A percentile compares a stretch with the other conserved stretches of the same genome.
phyloP scores from a whole-genome alignment of 2,329 filamentous ascomycete species.

The Penicillium vulpinum region DNA sequence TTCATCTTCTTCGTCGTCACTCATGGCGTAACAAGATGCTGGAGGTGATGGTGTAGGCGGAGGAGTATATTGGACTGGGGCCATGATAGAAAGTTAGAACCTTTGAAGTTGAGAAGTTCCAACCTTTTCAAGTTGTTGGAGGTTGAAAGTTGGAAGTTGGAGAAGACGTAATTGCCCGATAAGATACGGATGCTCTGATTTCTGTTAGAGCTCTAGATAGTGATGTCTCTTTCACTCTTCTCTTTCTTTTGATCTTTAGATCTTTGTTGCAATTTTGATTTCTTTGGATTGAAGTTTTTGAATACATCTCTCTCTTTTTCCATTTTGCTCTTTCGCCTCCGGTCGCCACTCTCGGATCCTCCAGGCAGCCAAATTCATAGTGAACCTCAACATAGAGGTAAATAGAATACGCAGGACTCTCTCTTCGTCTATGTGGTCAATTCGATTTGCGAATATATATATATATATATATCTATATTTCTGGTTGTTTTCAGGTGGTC shows the following conservation, averaged over 20 bases:
- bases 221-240: not conserved
- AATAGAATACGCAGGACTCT: not conserved
- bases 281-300: not conserved
- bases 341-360: slow-evolving; percentile 1
- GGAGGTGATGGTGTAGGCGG: slow-evolving; percentile 66
- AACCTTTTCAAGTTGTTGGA: not conserved
- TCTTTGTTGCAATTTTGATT: not conserved
- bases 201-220: no score
- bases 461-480: no score
- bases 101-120: not conserved
- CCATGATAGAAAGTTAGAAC: slow-evolving; percentile 30
- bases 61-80: slow-evolving; percentile 38
- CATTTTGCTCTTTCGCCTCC: not conserved
- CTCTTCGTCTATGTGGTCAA: not conserved
- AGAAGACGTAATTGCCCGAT: slow-evolving; percentile 10
- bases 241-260: not conserved
- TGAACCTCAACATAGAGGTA: not conserved
- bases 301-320: not conserved
- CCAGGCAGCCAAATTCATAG: slow-evolving; percentile 9
- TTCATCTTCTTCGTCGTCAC: slow-evolving; percentile 91
- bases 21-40: slow-evolving; percentile 91
- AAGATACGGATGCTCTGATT: slow-evolving; percentile 1
- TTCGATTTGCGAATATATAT: not conserved
- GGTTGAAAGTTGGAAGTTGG: not conserved
- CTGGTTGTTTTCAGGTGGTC: not conserved